Evolutionary conservation across 306 rosid genomes (phyloP).

Genomic region (Citrullus colocynthis): DNA sequence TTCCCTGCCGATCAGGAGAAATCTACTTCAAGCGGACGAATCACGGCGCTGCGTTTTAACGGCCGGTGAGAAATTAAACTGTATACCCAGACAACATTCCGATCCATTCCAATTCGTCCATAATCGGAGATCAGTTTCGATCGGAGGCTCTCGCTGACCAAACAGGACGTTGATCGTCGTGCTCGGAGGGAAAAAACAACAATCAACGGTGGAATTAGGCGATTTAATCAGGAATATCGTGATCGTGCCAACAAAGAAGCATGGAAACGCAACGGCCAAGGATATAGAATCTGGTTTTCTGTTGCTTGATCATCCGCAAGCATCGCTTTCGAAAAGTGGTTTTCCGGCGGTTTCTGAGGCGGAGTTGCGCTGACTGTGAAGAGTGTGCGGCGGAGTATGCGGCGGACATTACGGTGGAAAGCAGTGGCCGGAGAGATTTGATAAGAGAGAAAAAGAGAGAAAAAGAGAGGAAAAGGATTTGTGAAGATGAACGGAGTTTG

Average conservation of each 20-base stretch:
- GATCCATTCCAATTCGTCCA: background rate
- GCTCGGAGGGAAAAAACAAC: background rate
- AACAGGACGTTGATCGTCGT: background rate
- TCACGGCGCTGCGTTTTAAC: background rate
- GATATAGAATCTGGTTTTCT: slow-evolving; percentile 45
- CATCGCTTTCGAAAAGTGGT: slow-evolving; percentile 30
- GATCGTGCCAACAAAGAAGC: slow-evolving; percentile 55
- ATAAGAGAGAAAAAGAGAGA: background rate
- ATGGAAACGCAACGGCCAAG: slow-evolving; percentile 45
- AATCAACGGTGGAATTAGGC: background rate
- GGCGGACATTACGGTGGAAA: background rate
- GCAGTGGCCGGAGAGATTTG: background rate
- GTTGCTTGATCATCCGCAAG: slow-evolving; percentile 33
- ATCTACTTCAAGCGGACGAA: background rate
- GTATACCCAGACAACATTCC: background rate
- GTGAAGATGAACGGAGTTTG: background rate
- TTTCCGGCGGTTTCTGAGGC: slow-evolving; percentile 14
- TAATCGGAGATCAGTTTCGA: background rate
- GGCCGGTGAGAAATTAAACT: background rate
- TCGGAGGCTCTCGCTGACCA: background rate
- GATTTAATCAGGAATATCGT: slow-evolving; percentile 24
- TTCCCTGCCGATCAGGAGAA: background rate
- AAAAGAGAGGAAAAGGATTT: background rate
- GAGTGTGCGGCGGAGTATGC: background rate
- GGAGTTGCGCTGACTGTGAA: background rate